Conservation (phyloP, 2,329 filamentous ascomycete genomes). For the Penicillium oxalicum region DNA sequence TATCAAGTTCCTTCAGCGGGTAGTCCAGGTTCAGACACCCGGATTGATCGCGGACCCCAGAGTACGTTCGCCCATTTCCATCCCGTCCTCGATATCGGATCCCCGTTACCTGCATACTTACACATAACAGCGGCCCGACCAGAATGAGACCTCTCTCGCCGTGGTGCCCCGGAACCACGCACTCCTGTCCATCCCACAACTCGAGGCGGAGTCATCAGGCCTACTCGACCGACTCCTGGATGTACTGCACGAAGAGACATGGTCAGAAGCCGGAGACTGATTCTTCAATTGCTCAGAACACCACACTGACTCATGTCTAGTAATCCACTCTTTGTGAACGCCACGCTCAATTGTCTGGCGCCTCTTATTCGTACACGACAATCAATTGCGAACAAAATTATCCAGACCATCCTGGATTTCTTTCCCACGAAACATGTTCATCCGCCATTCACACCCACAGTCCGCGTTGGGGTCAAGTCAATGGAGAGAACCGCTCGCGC, state of each 20-base stretch:
- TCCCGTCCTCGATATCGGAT: not conserved
- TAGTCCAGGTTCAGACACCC: conserved; percentile 87
- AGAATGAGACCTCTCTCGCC: conserved; percentile 77
- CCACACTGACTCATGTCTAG: conserved; percentile 41
- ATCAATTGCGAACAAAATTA: conserved; percentile 73
- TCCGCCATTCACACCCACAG: conserved; percentile 68
- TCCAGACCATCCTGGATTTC: conserved; percentile 81
- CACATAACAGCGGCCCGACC: conserved; percentile 55
- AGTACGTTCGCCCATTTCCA: conserved; percentile 48
- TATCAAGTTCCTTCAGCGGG: conserved; percentile 93
- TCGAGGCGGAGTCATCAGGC: conserved; percentile 90
- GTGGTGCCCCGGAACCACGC: conserved; percentile 80
- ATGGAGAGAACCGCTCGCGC: conserved; percentile 91
- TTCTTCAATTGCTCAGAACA: not conserved
- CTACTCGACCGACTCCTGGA: conserved; percentile 81
- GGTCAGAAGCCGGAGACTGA: conserved; percentile 45
- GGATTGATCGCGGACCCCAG: conserved; percentile 73
- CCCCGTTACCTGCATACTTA: not conserved
- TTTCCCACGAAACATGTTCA: conserved; percentile 80
- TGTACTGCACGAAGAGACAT: conserved; percentile 78
- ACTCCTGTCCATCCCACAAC: conserved; percentile 67
- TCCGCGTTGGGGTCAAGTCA: conserved; percentile 77
- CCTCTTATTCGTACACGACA: conserved; percentile 77
- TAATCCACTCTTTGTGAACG: conserved; percentile 82
- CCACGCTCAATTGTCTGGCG: conserved; percentile 82